These are phyloP conservation scores for Intubia oerlemansii DNA, from an alignment of 2,329 filamentous ascomycete species.

Conservation along the genomic window DNA sequence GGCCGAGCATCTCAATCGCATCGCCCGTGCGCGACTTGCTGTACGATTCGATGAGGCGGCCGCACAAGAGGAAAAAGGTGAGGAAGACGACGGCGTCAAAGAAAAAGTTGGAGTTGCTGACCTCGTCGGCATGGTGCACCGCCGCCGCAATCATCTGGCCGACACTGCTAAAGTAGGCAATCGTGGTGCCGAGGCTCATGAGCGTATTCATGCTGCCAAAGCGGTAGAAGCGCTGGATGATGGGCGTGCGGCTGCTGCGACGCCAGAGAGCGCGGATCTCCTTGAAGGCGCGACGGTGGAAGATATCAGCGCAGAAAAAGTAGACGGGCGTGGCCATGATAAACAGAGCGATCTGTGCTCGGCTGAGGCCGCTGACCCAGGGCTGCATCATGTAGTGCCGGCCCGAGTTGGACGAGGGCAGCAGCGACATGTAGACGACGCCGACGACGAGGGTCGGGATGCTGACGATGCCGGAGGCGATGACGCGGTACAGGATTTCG, in stretches of 20 bases:
- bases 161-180: slow-evolving; percentile 70
- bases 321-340: slow-evolving; percentile 71
- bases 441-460: slow-evolving; percentile 76
- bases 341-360: slow-evolving; percentile 61
- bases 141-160: slow-evolving; percentile 51
- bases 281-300: slow-evolving; percentile 59
- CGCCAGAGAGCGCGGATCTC: slow-evolving; percentile 64
- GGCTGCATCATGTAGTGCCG: slow-evolving; percentile 48
- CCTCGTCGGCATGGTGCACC: slow-evolving; percentile 15
- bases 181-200: slow-evolving; percentile 69
- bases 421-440: slow-evolving; percentile 75
- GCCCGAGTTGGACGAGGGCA: slow-evolving; percentile 34
- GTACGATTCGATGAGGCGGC: slow-evolving; percentile 64
- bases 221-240: slow-evolving; percentile 62
- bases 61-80: slow-evolving; percentile 63
- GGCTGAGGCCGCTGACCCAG: slow-evolving; percentile 50
- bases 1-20: slow-evolving; percentile 60
- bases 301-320: slow-evolving; percentile 68
- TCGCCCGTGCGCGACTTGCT: slow-evolving; percentile 82
- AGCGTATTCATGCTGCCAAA: slow-evolving; percentile 96
- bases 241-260: slow-evolving; percentile 46
- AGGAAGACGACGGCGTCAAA: slow-evolving; percentile 89
- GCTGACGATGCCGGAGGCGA: slow-evolving; percentile 45
- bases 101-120: slow-evolving; percentile 40
- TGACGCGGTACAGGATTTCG: slow-evolving; percentile 45